Percentiles rank a stretch among this genome's conserved stretches.
Evolutionary conservation across 768 basidiomycete genomes (phyloP).

Genomic region (Pulveroboletus frians): DNA sequence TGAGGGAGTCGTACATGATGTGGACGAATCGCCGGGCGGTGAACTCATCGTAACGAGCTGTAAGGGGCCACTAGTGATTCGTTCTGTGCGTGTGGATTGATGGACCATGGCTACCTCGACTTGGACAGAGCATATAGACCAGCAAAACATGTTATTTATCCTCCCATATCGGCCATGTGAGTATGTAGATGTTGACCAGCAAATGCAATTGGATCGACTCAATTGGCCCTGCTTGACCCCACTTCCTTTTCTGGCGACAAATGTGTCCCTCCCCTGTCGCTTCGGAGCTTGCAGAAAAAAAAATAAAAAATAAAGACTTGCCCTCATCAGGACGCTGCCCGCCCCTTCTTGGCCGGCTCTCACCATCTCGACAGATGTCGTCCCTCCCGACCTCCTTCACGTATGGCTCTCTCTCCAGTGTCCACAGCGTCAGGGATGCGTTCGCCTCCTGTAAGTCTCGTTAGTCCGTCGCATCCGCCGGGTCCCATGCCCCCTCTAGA

Average conservation of each 20-base stretch:
- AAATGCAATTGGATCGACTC: too few species aligned
- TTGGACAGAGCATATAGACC: constrained; percentile 20
- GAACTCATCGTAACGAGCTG: constrained; percentile 26
- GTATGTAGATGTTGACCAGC: constrained; percentile 2
- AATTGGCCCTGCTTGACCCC: too few species aligned
- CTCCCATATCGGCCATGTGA: constrained; percentile 7
- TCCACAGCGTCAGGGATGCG: constrained; percentile 47
- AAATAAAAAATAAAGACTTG: too few species aligned
- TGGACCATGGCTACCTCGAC: background rate
- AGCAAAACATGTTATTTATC: constrained; percentile 19
- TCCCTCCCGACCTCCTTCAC: constrained; percentile 42
- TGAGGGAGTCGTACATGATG: constrained; percentile 80
- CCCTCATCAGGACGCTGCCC: too few species aligned
- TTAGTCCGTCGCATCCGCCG: background rate
- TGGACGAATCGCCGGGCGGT: constrained; percentile 80
- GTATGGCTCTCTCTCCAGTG: constrained; percentile 46
- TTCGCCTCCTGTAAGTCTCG: constrained; percentile 52
- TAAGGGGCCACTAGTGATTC: background rate
- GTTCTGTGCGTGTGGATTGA: constrained; percentile 6
- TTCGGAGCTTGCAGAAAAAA: too few species aligned
- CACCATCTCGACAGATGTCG: constrained; percentile 34
- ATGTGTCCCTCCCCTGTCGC: too few species aligned
- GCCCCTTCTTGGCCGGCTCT: too few species aligned
- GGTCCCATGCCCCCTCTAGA: constrained; percentile 37
- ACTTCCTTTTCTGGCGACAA: too few species aligned